Base-by-base conservation (phyloP, 306 rosid genomes). In the Cicer bijugum region DNA sequence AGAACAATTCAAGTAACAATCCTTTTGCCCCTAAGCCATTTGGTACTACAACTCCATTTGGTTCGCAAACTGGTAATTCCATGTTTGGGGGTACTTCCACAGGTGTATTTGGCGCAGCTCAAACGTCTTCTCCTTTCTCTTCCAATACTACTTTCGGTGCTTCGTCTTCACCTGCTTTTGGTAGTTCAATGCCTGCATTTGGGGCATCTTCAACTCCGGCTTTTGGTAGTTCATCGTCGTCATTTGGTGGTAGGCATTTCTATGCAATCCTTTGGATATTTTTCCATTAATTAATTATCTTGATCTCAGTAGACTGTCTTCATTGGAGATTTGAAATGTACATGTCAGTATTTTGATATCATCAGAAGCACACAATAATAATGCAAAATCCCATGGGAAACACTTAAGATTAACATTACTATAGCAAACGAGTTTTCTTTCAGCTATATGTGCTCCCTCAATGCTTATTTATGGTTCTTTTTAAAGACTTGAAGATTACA, bases 51-150 rank as follows among this genome's bases (percentile, higher is more conserved):
- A 75, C 83, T 51, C 96, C 99, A 28, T 91, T 95, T 75, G 99
- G 97, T 56, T 78, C 88, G 6, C 93, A 88, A 71, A 63, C 89
- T 1, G 90, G 92, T 58, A 71, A 82, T 69, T 81, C 93, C 48
- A 51, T 92, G 14, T 95, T 91, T 64, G 97, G 97, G 19, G 96
- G 99, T 72, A 90, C 96, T 71, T 87, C 97, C 40, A 90, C 99
- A 23, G 96, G 97, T 46, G 99, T 90, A 9, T 90, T 91, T 87
- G 93, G 99, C n/a, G 80, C 89, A 28, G 4, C 95, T 59, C 99
- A 85, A 55, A n/a, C 85, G 11, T 73, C 94, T 23, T 86, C 98
- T 45, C 92, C 95, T 11, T 88, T 92, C 87, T 75, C 96, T 55
- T 82, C 95, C 38, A 71, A 82, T n/a, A 80, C 96, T 9, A 52